These are phyloP conservation scores for Yarrowia osloensis DNA, from an alignment of 805 yeast species.

Conservation along the genomic window DNA sequence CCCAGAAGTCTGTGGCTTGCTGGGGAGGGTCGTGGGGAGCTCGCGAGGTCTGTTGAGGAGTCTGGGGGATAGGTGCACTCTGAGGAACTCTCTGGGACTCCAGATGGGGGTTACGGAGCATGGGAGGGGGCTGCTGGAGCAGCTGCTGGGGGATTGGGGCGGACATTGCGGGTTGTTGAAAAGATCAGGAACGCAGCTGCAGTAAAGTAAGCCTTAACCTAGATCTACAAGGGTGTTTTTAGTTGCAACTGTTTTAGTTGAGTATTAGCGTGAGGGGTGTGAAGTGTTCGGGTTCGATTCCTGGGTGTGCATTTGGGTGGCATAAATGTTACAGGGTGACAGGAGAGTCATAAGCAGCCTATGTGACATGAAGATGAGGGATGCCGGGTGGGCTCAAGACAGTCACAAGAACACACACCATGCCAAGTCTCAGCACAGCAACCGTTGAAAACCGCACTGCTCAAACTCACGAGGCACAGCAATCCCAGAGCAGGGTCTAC, in stretches of 20 bases:
- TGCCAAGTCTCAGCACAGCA: too few relatives aligned
- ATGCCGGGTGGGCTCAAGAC: too few relatives aligned
- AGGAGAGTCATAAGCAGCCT: too few relatives aligned
- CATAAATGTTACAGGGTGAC: too few relatives aligned
- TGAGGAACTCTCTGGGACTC: slow-evolving; percentile 2
- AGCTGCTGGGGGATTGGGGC: slow-evolving; percentile 13
- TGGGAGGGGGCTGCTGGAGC: slow-evolving; percentile 6
- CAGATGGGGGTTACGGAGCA: slow-evolving; percentile 8
- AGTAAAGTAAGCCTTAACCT: background rate
- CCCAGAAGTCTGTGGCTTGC: background rate
- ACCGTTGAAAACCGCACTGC: too few relatives aligned
- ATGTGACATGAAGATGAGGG: too few relatives aligned
- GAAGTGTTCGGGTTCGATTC: background rate
- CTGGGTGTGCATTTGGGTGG: background rate
- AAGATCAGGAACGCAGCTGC: background rate
- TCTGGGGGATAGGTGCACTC: background rate
- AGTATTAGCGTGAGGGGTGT: background rate
- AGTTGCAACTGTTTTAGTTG: background rate
- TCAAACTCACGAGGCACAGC: too few relatives aligned
- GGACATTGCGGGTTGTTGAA: background rate
- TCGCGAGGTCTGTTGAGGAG: background rate
- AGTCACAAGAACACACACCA: too few relatives aligned
- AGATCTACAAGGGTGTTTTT: background rate
- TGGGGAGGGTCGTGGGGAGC: slow-evolving; percentile 1
- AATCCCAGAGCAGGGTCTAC: too few relatives aligned